A percentile compares a stretch with the other conserved stretches of the same genome.
These are phyloP conservation scores for Dicorynia guianensis DNA, from an alignment of 306 rosid species.

Conservation along the genomic window DNA sequence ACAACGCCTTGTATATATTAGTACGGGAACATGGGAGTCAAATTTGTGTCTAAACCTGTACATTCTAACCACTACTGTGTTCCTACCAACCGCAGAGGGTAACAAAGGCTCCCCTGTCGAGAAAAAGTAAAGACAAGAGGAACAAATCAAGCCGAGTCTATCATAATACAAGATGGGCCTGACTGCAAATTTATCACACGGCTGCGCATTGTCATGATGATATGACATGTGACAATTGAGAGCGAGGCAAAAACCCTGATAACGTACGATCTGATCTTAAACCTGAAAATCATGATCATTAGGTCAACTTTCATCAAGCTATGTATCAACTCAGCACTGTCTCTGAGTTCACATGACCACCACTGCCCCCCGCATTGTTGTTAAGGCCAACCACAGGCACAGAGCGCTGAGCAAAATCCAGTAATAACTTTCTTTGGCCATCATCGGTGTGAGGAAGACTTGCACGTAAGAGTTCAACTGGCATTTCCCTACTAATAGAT, in stretches of 20 bases:
- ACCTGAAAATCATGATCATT: conserved; percentile 33
- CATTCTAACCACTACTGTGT: conserved; percentile 51
- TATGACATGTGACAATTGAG: conserved; percentile 42
- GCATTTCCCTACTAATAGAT: conserved; percentile 58
- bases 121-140: conserved; percentile 44
- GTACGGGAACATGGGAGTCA: conserved; percentile 57
- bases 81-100: conserved; percentile 62
- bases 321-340: conserved; percentile 67
- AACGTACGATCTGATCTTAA: conserved; percentile 28
- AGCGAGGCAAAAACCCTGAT: conserved; percentile 35
- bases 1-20: conserved; percentile 46
- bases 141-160: conserved; percentile 48
- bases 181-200: conserved; percentile 50
- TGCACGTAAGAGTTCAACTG: conserved; percentile 65
- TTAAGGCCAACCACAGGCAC: conserved; percentile 57
- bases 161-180: conserved; percentile 40
- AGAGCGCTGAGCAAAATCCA: conserved; percentile 61
- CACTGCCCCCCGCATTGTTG: conserved; percentile 52
- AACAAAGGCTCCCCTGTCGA: conserved; percentile 65
- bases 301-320: conserved; percentile 14
- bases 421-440: conserved; percentile 52
- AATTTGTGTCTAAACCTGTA: conserved; percentile 64
- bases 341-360: conserved; percentile 77
- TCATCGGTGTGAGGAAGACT: conserved; percentile 68
- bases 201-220: conserved; percentile 44